Conservation (phyloP, 192 early-diverging fungal genomes). For the Pilaira anomala region DNA sequence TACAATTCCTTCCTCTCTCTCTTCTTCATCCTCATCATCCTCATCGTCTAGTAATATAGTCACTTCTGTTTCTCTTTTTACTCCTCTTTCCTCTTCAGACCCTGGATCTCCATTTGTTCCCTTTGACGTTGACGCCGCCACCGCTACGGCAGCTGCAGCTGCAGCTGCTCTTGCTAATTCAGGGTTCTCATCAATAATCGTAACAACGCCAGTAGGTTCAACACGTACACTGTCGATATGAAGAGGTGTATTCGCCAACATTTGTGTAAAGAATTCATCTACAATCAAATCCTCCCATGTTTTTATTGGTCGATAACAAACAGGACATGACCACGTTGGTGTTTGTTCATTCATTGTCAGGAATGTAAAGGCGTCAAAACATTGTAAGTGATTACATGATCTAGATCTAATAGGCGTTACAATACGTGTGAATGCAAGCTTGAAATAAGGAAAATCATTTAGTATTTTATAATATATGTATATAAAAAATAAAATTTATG, state of each 20-base stretch:
- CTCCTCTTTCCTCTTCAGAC: not conserved
- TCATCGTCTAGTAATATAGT: constrained; percentile 2
- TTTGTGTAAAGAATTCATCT: constrained; percentile 57
- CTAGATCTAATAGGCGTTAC: constrained; percentile 55
- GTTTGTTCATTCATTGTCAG: constrained; percentile 68
- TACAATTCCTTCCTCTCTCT: not conserved
- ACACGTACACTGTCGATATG: constrained; percentile 43
- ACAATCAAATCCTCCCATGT: constrained; percentile 62
- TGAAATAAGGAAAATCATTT: constrained; percentile 5
- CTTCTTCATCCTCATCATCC: not conserved
- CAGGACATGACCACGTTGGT: constrained; percentile 71
- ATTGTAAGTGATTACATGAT: constrained; percentile 76
- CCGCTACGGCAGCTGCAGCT: too few species aligned
- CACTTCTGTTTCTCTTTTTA: not conserved
- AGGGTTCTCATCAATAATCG: constrained; percentile 6
- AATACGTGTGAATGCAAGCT: constrained; percentile 66
- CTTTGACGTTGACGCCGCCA: too few species aligned
- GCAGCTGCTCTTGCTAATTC: not conserved
- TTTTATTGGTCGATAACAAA: constrained; percentile 54
- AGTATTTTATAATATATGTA: not conserved
- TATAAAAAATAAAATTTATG: too few species aligned
- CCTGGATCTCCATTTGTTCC: not conserved
- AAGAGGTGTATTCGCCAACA: constrained; percentile 34
- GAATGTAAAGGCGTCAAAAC: constrained; percentile 75
- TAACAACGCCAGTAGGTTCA: constrained; percentile 35